phyloP scores from a whole-genome alignment of 2,329 filamentous ascomycete species.

The Exserohilum rostratum region DNA sequence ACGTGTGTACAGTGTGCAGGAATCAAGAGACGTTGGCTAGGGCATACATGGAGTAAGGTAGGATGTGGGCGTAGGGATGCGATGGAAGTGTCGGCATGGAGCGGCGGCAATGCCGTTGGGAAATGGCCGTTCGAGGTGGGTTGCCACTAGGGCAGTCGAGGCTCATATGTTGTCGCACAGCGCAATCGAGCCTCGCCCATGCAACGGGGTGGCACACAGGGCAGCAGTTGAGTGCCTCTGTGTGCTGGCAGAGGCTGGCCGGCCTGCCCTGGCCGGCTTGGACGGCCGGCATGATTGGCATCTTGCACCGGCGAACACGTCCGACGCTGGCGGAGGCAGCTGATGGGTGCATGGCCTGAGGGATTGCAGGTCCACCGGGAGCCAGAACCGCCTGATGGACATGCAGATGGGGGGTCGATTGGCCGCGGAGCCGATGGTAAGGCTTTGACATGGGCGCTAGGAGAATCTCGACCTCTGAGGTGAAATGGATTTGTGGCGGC shows the following conservation, averaged over 20 bases:
- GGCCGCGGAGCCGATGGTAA: conserved; percentile 5
- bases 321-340: neutral
- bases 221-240: neutral
- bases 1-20: neutral
- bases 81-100: conserved; percentile 1
- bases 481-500: neutral
- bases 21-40: neutral
- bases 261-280: conserved; percentile 1
- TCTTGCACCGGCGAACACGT: neutral
- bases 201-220: neutral
- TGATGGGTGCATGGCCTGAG: conserved; percentile 1
- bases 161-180: neutral
- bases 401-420: conserved; percentile 2
- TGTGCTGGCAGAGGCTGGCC: conserved; percentile 2
- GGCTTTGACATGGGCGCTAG: conserved; percentile 9
- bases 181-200: neutral
- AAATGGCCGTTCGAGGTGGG: neutral
- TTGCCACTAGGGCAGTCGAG: conserved; percentile 3
- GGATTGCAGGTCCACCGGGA: conserved; percentile 5
- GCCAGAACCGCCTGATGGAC: conserved; percentile 3
- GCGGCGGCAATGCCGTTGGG: neutral
- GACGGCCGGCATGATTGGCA: neutral
- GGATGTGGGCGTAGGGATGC: neutral
- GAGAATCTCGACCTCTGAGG: conserved; percentile 8
- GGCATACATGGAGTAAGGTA: neutral